These are phyloP conservation scores for Puccinia novopanici DNA, from an alignment of 1,284 basidiomycete species.

Conservation along the genomic window DNA sequence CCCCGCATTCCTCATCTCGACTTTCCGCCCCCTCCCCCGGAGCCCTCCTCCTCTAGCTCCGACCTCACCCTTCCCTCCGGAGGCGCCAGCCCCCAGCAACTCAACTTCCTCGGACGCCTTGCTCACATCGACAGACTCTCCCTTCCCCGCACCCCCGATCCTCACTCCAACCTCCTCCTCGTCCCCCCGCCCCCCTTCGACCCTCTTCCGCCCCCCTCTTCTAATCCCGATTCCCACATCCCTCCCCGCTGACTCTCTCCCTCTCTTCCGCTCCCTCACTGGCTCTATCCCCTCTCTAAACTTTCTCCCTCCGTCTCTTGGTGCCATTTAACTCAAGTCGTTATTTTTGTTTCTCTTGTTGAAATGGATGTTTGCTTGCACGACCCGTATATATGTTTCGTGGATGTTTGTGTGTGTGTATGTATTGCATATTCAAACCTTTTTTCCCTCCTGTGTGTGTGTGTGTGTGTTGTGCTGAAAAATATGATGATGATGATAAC, in stretches of 20 bases:
- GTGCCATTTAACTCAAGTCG: no score
- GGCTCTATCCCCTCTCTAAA: background rate
- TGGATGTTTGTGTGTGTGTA: no score
- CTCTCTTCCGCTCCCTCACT: background rate
- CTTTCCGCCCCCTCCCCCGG: background rate
- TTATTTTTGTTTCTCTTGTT: no score
- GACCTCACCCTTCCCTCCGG: background rate
- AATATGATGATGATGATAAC: no score
- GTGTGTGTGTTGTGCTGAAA: no score
- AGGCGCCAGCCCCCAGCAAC: background rate
- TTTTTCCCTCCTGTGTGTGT: no score
- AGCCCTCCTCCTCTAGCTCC: background rate
- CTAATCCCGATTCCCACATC: background rate
- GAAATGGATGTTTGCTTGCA: no score
- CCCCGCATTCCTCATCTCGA: background rate
- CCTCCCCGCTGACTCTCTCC: background rate
- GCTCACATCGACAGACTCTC: background rate
- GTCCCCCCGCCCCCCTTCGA: constrained; percentile 11
- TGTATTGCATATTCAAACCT: no score
- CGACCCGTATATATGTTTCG: no score
- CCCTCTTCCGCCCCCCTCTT: background rate
- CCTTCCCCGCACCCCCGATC: background rate
- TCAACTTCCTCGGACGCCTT: background rate
- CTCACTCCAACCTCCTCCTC: background rate
- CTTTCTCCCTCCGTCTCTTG: background rate